Base-by-base conservation (phyloP, 2,329 filamentous ascomycete genomes). In the Ceratocystis diversiconidia region DNA sequence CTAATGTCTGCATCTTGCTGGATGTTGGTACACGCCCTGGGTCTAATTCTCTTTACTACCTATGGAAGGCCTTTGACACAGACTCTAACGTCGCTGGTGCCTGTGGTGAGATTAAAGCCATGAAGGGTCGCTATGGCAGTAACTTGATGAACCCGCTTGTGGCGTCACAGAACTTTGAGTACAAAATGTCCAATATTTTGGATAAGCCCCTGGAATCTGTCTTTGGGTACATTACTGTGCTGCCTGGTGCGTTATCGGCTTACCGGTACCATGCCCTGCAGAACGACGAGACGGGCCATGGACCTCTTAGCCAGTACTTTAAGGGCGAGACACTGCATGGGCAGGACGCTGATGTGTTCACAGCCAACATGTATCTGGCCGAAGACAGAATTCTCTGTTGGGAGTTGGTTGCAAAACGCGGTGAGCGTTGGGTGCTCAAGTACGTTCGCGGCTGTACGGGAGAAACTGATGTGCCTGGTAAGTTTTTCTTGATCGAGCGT, bases 111-210 rank as follows among this genome's bases (percentile, higher is more conserved):
- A 99, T 99, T 75, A 96, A 92, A 74, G 94, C 94, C 0, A 95
- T 95, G 77, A 95, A 96, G 74, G 94, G 94, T 6, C 90, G 87
- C 70, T 85, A 83, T 28, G 92, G 90, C 72, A 79, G 85, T 4
- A 90, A 92, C 69, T 80, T 99, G 17, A 79, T 99, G 59, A 99
- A 99, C 72, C 94, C 94, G 0, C 80, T 99, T 5, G 92, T 99
- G 17, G 94, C 94, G 0, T 95, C 91, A 59, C 94, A 99, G 72
- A 99, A 99, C 74, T 99, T 99, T 70, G 94, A 99, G 78, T 99
- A 99, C 80, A 99, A 99, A 76, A 96, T 99, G 90, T 96, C 91
- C 50, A 99, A 99, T 72, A 99, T 99, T 71, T 80, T 99, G 30
- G 94, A 99, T 74, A 99, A 99, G 75, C 94, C 94, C 0, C 79